Base-by-base conservation (phyloP, 768 basidiomycete species). In the Serendipita vermifera region DNA sequence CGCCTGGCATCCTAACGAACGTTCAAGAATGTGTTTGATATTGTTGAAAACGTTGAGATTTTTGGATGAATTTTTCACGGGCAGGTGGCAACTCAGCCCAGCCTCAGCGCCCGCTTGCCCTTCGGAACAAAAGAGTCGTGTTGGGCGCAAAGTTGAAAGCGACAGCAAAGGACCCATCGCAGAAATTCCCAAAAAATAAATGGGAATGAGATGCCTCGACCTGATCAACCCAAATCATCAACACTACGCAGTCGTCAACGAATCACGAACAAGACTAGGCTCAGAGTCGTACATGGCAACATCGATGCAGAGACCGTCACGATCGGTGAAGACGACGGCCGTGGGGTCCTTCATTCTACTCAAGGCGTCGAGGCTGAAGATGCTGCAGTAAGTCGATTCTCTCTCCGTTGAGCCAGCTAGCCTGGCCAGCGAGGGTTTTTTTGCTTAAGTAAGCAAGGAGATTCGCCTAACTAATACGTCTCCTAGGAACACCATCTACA, bases 351-450 rank as follows among this genome's bases (percentile, higher is more conserved):
- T 60, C 79, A 89, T 61, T 82, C 72, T 33, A 88, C 87, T 20
- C 84, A 86, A 38, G 89, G 89, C 63, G 89, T 92, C 64, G 89
- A 92, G 67, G 85, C 85, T 66, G 88, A 91, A 74, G 89, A 92
- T 65, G 87, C 88, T 69, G 89, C 90, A 71, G 89, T 92, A 75
- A 82, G 87, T 77, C 33, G 59, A 56, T n/a, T 55, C 38, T 36
- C 20, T 11, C 46, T 51, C 46, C 46, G 46, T 51, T 31, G 46
- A n/a, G n/a, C n/a, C 40, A 39, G 59, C 54, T 55, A 22, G 46
- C 53, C 43, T 38, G 39, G 36, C 35, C 53, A 31, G n/a, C 29
- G 46, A 31, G 24, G 46, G 24, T 29, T 15, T 51, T 31, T n/a
- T 29, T 20, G 46, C 46, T 51, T 51, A 51, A 9, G 46, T 51